Evolutionary conservation across 176 grass and related monocot species (phyloP), one percentile per base, ranked within the genome.

Genomic region (Themeda triandra): DNA sequence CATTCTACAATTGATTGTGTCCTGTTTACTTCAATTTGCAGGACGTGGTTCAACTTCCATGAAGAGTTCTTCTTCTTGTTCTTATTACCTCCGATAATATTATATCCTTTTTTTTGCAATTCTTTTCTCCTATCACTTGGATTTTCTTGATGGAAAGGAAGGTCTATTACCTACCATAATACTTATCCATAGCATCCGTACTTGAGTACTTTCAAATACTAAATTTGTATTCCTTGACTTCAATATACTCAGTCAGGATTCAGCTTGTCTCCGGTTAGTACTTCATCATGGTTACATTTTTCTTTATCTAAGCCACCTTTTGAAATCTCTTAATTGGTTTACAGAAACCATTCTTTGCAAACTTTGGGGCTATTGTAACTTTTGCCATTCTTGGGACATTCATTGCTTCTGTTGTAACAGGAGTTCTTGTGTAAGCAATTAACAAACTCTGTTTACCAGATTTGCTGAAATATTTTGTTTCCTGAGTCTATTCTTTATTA

Each of bases 1-100:
- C 73, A 66, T 79, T 33, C 37, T 65, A 14, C 1, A 31, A 79
- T 69, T 64, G 59, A 78, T 90, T 69, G 82, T 64, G 13, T 68
- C 30, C 73, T 80, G 12, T 84, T 58, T 39, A 69, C 41, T 85
- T 79, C 31, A 35, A 80, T 91, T 86, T 71, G 23, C 88, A 98
- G 96, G 93, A 86, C 88, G 23, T 98, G 96, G 96, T 98, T 98
- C 89, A 98, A 98, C 83, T 98, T 98, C 62, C 96, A 98, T 71
- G 96, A 98, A 80, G 96, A 98, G 77, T 98, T 98, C 76, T 98
- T 98, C 86, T 98, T 98, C 91, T 86, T 98, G 71, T 98, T 98
- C 93, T 91, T 98, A 70, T 84, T 98, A 65, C 96, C 96, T 63
- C 96, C 96, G 2, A 98, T 98, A 81, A 98, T 98, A 98, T 98